A percentile compares a stretch with the other conserved stretches of the same genome.
phyloP scores from a whole-genome alignment of 805 yeast genomes.

The Brettanomyces bruxellensis region DNA sequence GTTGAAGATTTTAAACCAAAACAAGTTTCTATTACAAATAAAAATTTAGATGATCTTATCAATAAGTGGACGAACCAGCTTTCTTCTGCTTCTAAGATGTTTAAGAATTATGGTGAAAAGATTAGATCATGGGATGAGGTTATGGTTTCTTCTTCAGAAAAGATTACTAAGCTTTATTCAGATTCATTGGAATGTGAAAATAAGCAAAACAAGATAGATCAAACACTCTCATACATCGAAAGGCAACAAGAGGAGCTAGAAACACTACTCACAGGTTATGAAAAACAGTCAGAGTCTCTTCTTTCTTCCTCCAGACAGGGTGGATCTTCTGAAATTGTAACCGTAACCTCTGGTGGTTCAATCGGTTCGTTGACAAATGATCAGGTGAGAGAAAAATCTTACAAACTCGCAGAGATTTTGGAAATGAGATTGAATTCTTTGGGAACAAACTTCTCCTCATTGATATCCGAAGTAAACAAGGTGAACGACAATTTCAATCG shows the following conservation, averaged over 20 bases:
- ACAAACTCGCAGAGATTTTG: slow-evolving; percentile 74
- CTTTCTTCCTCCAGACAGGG: slow-evolving; percentile 26
- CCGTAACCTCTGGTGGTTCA: background rate
- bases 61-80: slow-evolving; percentile 89
- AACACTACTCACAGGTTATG: slow-evolving; percentile 70
- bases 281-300: slow-evolving; percentile 54
- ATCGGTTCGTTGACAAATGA: slow-evolving; percentile 48
- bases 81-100: slow-evolving; percentile 61
- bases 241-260: slow-evolving; percentile 92
- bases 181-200: slow-evolving; percentile 79
- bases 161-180: slow-evolving; percentile 65
- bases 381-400: slow-evolving; percentile 83
- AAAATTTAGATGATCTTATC: slow-evolving; percentile 86
- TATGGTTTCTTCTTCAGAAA: slow-evolving; percentile 77
- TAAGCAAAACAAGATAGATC: slow-evolving; percentile 79
- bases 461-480: slow-evolving; percentile 74
- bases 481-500: slow-evolving; percentile 76
- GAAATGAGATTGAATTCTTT: slow-evolving; percentile 73
- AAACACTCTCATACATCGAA: slow-evolving; percentile 74
- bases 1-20: slow-evolving; percentile 54
- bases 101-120: slow-evolving; percentile 64
- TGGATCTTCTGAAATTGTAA: background rate
- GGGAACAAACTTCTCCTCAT: slow-evolving; percentile 65
- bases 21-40: slow-evolving; percentile 75
- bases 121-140: slow-evolving; percentile 82